Percentiles rank a stretch among this genome's conserved stretches.
Conservation (phyloP, 257 asterid species). For the Capsicum chinense region DNA sequence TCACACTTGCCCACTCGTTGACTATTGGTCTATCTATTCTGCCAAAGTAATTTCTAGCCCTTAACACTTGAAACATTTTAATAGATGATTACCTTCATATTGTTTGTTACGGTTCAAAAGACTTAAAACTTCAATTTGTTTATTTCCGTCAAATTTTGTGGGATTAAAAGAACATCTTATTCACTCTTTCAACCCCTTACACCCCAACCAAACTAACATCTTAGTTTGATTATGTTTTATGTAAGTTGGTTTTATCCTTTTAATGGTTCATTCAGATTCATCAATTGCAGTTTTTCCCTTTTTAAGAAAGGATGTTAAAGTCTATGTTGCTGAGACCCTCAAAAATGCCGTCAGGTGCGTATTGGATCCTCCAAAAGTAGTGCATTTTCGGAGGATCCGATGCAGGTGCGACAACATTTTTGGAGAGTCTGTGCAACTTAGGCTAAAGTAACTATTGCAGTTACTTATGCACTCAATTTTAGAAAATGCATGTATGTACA, state of each 20-base stretch:
- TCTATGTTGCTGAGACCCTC: no score
- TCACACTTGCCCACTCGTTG: neutral
- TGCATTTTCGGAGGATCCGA: no score
- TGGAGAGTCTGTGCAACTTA: no score
- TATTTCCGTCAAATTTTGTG: neutral
- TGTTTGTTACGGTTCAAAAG: neutral
- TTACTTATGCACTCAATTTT: neutral
- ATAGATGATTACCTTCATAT: neutral
- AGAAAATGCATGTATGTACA: neutral
- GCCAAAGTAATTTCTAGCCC: neutral
- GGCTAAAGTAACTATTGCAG: neutral
- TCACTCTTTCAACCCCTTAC: neutral
- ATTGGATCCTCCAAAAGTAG: no score
- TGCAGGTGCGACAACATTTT: no score
- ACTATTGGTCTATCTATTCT: neutral
- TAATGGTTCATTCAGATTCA: neutral
- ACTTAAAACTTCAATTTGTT: neutral
- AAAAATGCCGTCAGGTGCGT: no score
- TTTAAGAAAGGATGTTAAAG: neutral
- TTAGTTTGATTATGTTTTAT: neutral
- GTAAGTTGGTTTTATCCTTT: neutral
- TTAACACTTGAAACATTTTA: neutral
- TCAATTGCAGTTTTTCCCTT: constrained; percentile 5
- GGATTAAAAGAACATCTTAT: neutral
- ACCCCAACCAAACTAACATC: constrained; percentile 19